Conservation (phyloP, 2,329 filamentous ascomycete genomes). For the Chlorencoelia australis region DNA sequence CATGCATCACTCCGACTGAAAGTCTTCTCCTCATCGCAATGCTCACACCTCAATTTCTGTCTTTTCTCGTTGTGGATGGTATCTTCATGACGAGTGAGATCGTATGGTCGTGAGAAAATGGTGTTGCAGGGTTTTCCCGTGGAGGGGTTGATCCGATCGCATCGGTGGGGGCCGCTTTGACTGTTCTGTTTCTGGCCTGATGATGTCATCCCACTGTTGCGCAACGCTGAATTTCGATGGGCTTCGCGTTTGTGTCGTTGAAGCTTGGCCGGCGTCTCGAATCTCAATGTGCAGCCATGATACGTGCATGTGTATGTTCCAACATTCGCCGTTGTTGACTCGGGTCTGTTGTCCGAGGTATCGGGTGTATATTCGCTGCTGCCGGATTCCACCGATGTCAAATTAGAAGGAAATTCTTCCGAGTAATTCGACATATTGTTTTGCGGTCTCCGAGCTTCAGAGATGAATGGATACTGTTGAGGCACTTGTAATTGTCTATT, state of each 20-base stretch:
- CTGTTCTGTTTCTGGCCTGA: slow-evolving; percentile 55
- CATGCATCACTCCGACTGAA: slow-evolving; percentile 93
- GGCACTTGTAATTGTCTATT: slow-evolving; percentile 18
- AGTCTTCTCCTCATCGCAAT: slow-evolving; percentile 94
- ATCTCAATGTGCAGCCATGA: slow-evolving; percentile 78
- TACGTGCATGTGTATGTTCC: slow-evolving; percentile 97
- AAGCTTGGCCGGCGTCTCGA: slow-evolving; percentile 75
- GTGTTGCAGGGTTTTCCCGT: slow-evolving; percentile 93
- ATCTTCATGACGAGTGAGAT: slow-evolving; percentile 91
- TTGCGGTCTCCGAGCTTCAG: slow-evolving; percentile 17
- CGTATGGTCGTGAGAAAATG: slow-evolving; percentile 90
- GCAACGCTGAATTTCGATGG: slow-evolving; percentile 64
- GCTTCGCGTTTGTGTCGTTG: slow-evolving; percentile 95
- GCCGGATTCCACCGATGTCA: slow-evolving; percentile 33
- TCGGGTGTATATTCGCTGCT: slow-evolving; percentile 29
- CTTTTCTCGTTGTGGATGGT: slow-evolving; percentile 94
- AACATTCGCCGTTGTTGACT: slow-evolving; percentile 58
- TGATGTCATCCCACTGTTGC: slow-evolving; percentile 36
- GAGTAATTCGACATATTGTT: slow-evolving; percentile 21
- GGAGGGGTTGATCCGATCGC: slow-evolving; percentile 85
- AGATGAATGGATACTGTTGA: slow-evolving; percentile 26
- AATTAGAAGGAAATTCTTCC: slow-evolving; percentile 24
- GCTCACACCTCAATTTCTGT: slow-evolving; percentile 84
- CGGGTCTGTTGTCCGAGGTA: slow-evolving; percentile 36
- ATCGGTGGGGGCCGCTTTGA: slow-evolving; percentile 87